A percentile compares a stretch with the other conserved stretches of the same genome.
These are phyloP conservation scores for Coniochaeta prunicola DNA, from an alignment of 2,329 filamentous ascomycete species.

Conservation along the genomic window DNA sequence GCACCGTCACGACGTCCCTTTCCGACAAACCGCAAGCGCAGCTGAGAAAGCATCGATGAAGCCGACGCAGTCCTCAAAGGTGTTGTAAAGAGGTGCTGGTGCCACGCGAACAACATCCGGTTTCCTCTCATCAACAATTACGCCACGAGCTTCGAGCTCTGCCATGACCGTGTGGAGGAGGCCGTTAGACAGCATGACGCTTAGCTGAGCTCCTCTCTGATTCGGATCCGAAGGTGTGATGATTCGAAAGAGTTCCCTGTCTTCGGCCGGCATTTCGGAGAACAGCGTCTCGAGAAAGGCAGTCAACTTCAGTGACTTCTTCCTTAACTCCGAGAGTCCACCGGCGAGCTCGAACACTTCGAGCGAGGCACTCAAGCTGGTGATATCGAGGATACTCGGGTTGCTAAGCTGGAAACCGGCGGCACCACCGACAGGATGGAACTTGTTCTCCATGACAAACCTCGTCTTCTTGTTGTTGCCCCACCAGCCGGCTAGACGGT, in stretches of 20 bases:
- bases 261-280: constrained; percentile 24
- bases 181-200: constrained; percentile 52
- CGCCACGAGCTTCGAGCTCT: constrained; percentile 50
- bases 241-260: constrained; percentile 38
- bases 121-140: constrained; percentile 68
- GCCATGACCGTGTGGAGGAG: constrained; percentile 57
- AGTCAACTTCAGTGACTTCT: constrained; percentile 60
- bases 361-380: constrained; percentile 59
- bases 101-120: constrained; percentile 71
- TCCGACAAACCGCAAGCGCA: constrained; percentile 9
- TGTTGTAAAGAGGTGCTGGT: constrained; percentile 69
- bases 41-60: constrained; percentile 40
- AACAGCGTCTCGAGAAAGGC: constrained; percentile 60
- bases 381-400: constrained; percentile 67
- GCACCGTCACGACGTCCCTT: constrained; percentile 3
- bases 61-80: constrained; percentile 54
- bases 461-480: constrained; percentile 62
- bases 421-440: constrained; percentile 64
- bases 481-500: constrained; percentile 74
- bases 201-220: constrained; percentile 67
- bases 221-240: constrained; percentile 60
- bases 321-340: constrained; percentile 52
- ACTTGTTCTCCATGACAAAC: constrained; percentile 71
- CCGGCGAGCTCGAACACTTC: constrained; percentile 63
- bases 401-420: constrained; percentile 73